Evolutionary conservation across 2,329 filamentous ascomycete genomes (phyloP), one percentile per base, ranked within the genome.

Genomic region (Apiospora koreana): DNA sequence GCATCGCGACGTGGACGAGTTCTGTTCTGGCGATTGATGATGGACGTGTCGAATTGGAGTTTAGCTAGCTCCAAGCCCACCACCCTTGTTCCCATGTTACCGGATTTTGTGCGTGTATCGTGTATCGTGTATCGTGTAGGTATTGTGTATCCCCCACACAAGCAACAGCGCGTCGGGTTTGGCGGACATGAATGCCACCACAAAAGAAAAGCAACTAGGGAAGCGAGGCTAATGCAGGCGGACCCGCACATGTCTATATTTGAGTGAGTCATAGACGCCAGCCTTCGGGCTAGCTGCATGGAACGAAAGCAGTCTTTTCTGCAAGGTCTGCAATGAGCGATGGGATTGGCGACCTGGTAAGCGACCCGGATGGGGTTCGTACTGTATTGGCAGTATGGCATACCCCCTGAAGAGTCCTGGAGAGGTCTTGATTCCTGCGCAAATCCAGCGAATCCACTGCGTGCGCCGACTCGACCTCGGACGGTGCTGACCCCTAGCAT

Each of bases 181-280:
- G 38, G 50, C 50, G 28, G 28, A 18, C 48, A 54, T 54, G 48
- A 28, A 21, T 58, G 28, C 28, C 50, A 58, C 43, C 38, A 35
- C 38, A 42, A 41, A 10, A 41, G 31, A 35, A 42, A 43, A 43
- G 42, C 64, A 25, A 23, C 64, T 65, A 38, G 41, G 28, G n/a
- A 54, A 45, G 48, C 42, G 69, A 64, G 50, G 69, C 74, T 77
- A 75, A 76, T 77, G 75, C 76, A 76, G 71, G 67, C 70, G 69
- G 67, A 65, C 68, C 66, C 65, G 28, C 71, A 74, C 74, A 70
- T 76, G 70, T 74, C 71, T 75, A 71, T 75, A 73, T 75, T 69
- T 74, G 69, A 74, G 74, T 79, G 77, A 79, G 73, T 79, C 77
- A 79, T 75, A 76, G 68, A 73, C 72, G 54, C 54, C 54, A 62